phyloP scores from a whole-genome alignment of 768 basidiomycete species.

The Gelatoporia subvermispora region DNA sequence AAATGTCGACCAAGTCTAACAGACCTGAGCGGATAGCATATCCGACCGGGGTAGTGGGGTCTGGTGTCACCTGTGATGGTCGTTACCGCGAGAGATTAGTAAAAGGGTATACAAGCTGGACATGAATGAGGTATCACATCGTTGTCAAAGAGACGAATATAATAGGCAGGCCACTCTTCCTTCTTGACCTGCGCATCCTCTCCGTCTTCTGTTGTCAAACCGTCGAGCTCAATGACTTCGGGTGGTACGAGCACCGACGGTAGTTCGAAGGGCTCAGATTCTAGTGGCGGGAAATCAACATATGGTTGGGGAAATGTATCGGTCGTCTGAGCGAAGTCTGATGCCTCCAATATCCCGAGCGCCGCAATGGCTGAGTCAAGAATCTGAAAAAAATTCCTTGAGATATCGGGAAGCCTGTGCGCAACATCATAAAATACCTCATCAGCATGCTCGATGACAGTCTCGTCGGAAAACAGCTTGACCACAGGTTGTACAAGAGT shows the following conservation, averaged over 20 bases:
- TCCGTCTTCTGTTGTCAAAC: conserved; percentile 60
- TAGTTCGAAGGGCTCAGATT: conserved; percentile 54
- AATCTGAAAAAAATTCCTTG: conserved; percentile 40
- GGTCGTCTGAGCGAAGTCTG: conserved; percentile 53
- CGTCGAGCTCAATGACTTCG: conserved; percentile 79
- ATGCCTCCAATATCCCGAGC: conserved; percentile 55
- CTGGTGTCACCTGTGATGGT: conserved; percentile 61
- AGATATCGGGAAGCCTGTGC: not conserved
- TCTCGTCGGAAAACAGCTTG: conserved; percentile 41
- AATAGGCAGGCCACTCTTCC: conserved; percentile 79
- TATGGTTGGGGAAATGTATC: conserved; percentile 67
- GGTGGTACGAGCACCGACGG: conserved; percentile 83
- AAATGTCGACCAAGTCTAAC: conserved; percentile 78
- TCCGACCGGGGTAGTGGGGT: conserved; percentile 67
- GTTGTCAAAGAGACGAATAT: conserved; percentile 61
- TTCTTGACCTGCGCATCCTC: conserved; percentile 72
- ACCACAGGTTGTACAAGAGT: conserved; percentile 62
- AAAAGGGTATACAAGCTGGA: not conserved
- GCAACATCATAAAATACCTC: conserved; percentile 43
- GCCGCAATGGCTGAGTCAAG: conserved; percentile 68
- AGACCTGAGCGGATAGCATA: conserved; percentile 75
- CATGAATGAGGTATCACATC: conserved; percentile 28
- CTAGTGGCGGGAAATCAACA: conserved; percentile 38
- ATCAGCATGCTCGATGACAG: conserved; percentile 46
- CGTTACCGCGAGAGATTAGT: no score